These are phyloP conservation scores for Oryza punctata DNA, from an alignment of 176 grass and related monocot species.

Conservation along the genomic window DNA sequence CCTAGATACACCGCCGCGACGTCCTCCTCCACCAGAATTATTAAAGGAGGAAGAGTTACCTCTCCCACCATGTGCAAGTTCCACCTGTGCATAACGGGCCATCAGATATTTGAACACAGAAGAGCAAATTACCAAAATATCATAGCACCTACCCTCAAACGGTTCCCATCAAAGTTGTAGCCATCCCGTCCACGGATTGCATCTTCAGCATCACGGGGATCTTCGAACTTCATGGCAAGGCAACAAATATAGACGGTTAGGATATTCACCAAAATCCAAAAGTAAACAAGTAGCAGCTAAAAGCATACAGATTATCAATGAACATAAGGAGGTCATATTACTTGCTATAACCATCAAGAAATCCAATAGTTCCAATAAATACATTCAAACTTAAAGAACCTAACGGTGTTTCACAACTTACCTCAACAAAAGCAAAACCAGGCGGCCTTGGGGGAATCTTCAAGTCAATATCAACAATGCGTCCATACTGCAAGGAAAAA, in stretches of 20 bases:
- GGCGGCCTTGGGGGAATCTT: constrained; percentile 80
- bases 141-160: constrained; percentile 50
- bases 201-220: constrained; percentile 75
- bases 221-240: constrained; percentile 61
- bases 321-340: neutral
- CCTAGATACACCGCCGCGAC: constrained; percentile 70
- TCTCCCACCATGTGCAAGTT: constrained; percentile 81
- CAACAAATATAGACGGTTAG: neutral
- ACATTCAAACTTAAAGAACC: neutral
- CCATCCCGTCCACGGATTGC: constrained; percentile 74
- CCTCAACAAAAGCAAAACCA: constrained; percentile 86
- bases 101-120: constrained; percentile 6
- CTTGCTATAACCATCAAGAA: neutral
- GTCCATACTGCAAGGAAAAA: constrained; percentile 58
- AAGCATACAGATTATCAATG: neutral
- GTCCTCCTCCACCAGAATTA: constrained; percentile 47
- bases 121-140: neutral
- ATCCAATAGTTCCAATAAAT: neutral
- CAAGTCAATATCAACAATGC: constrained; percentile 81
- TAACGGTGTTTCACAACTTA: constrained; percentile 24
- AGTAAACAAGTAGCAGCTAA: neutral
- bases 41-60: constrained; percentile 59
- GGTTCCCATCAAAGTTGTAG: constrained; percentile 80
- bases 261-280: neutral
- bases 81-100: constrained; percentile 46